Percentiles rank a stretch among this genome's conserved stretches.
These are phyloP conservation scores for Evansstolkia leycettana DNA, from an alignment of 495 filamentous ascomycete species.

Conservation along the genomic window DNA sequence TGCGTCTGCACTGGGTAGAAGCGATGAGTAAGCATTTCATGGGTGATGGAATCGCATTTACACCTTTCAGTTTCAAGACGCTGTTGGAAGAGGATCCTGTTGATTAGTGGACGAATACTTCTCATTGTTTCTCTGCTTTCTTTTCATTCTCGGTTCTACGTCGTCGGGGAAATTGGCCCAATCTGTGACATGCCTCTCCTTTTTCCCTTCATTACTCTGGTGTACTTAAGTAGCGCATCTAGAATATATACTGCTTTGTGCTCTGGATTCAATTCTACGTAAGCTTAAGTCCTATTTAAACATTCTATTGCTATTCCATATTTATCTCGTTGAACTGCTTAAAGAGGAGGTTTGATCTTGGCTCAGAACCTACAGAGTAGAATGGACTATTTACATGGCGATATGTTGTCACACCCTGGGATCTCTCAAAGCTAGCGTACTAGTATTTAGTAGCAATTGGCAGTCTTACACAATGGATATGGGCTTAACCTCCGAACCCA, in stretches of 20 bases:
- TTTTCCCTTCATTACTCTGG: no score
- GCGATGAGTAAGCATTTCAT: slow-evolving; percentile 99
- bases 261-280: neutral
- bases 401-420: no score
- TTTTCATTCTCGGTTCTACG: slow-evolving; percentile 3
- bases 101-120: slow-evolving; percentile 30
- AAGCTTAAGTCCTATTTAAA: no score
- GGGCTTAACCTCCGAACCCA: no score
- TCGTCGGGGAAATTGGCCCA: neutral
- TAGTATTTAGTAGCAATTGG: no score
- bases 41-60: slow-evolving; percentile 82
- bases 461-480: no score
- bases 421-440: no score
- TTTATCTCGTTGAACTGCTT: no score
- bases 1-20: slow-evolving; percentile 97
- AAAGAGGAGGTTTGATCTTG: no score
- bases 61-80: slow-evolving; percentile 82
- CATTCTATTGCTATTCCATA: no score
- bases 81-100: slow-evolving; percentile 75
- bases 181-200: neutral
- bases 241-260: neutral
- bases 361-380: no score
- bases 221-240: neutral
- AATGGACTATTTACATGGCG: no score
- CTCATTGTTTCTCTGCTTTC: slow-evolving; percentile 1